Evolutionary conservation across 495 filamentous ascomycete species (phyloP).

Genomic region (Neurospora sp.): DNA sequence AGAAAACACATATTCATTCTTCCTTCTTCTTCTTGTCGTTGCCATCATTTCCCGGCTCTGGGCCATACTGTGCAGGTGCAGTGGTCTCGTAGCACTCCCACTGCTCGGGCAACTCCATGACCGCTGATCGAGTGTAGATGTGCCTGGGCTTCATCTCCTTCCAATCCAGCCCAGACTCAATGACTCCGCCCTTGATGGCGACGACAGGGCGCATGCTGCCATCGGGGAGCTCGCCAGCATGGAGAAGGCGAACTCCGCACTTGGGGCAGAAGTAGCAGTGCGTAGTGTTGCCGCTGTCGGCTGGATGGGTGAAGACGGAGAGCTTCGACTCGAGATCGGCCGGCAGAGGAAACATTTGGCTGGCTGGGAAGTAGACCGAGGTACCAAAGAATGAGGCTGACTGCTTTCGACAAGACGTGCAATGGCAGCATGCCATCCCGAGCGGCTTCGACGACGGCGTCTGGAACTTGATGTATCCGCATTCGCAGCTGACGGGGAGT

Average conservation of each 20-base stretch:
- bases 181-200: constrained; percentile 39
- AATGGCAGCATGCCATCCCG: constrained; percentile 44
- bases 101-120: background rate
- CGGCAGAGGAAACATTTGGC: constrained; percentile 36
- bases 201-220: constrained; percentile 19
- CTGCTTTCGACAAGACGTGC: constrained; percentile 46
- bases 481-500: constrained; percentile 37
- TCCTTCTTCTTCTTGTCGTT: background rate
- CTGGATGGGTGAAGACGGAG: constrained; percentile 26
- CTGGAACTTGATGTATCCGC: constrained; percentile 34
- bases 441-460: constrained; percentile 31
- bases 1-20: background rate
- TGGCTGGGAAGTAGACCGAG: constrained; percentile 29
- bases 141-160: constrained; percentile 1
- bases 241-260: constrained; percentile 38
- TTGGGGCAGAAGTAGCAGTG: constrained; percentile 36
- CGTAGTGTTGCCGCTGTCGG: constrained; percentile 29
- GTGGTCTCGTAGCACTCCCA: background rate
- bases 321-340: constrained; percentile 16
- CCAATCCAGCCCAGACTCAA: constrained; percentile 25
- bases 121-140: background rate
- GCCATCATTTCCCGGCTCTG: background rate
- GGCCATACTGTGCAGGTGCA: background rate
- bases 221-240: constrained; percentile 25
- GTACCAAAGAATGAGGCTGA: constrained; percentile 45